Base-by-base conservation (phyloP, 2,329 filamentous ascomycete species). In the Alternaria viburni region DNA sequence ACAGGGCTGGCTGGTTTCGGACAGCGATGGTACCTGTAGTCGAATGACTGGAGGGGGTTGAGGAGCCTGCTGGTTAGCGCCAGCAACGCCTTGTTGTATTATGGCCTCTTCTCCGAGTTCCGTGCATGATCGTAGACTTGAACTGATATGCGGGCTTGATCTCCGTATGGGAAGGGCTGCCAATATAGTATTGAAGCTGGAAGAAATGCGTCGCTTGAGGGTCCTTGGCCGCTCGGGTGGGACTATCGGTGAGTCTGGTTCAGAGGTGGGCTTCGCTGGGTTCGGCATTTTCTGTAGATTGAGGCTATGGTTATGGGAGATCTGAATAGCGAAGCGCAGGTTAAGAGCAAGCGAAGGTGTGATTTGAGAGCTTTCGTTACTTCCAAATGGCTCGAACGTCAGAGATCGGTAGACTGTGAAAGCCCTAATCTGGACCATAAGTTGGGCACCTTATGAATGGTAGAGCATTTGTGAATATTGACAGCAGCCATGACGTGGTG, bases 171-270 rank as follows among this genome's bases (percentile, higher is more conserved):
- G 47, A 19, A 61, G 11, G 15, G 36, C 56, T 43, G 65, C 50
- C 32, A 68, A 17, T 6, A 67, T 50, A 13, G 56, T 63, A 43
- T 55, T 46, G 1, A 74, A 41, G 5, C 64, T 44, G 3, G 67
- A 68, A 3, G 71, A 74, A 11, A 73, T 43, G 17, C 63, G 68
- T 28, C 69, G 68, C 9, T 69, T 32, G 3, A 74, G 23, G 5
- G 55, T 61, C 23, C 59, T 63, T 13, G 70, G 59, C 30, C 64
- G 66, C 9, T 67, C 63, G 17, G 59, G 56, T 3, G 9, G 50
- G 32, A 19, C n/a, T 12, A 23, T 25, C 28, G 36, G 51, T 7
- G 43, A 45, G 6, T 13, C n/a, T 52, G 45, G n/a, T 23, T 19
- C 32, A 13, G 10, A 17, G 15, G 6, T 26, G n/a, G 17, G 11